Percentiles rank a stretch among this genome's conserved stretches.
Conservation (phyloP, 805 yeast genomes). For the Ogataea trehalophila region DNA sequence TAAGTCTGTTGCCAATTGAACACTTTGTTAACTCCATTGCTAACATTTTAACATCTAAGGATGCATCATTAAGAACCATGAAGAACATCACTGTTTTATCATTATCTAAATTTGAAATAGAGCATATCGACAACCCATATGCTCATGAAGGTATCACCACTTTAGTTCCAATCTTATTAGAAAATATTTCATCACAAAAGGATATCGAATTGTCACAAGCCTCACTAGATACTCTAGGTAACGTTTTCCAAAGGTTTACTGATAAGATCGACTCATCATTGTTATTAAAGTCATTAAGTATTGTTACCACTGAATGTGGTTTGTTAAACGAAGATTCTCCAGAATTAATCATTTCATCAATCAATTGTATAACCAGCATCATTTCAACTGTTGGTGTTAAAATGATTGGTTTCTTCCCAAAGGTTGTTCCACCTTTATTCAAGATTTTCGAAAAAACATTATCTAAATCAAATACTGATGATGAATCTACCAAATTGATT, state of each 20-base stretch:
- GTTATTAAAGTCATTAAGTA: conserved; percentile 44
- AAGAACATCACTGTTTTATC: conserved; percentile 60
- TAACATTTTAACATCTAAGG: conserved; percentile 33
- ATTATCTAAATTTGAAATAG: conserved; percentile 64
- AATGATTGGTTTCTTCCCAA: conserved; percentile 78
- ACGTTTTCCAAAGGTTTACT: conserved; percentile 61
- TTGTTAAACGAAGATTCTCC: conserved; percentile 42
- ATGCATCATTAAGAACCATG: conserved; percentile 44
- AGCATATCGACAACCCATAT: conserved; percentile 45
- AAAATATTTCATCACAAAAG: conserved; percentile 31
- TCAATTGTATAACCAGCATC: conserved; percentile 65
- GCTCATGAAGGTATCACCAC: conserved; percentile 48
- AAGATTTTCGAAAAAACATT: conserved; percentile 47
- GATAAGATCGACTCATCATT: conserved; percentile 40
- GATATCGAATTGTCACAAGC: conserved; percentile 58
- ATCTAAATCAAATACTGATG: conserved; percentile 11
- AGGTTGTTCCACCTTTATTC: conserved; percentile 72
- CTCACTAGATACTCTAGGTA: conserved; percentile 62
- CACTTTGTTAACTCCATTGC: conserved; percentile 62
- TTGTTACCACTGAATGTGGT: conserved; percentile 48
- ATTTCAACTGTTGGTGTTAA: conserved; percentile 79
- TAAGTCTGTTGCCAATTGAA: conserved; percentile 70
- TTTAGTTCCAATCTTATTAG: conserved; percentile 47
- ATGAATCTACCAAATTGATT: conserved; percentile 35
- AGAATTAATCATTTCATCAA: conserved; percentile 68